These are phyloP conservation scores for Wallacemonas sp. DNA, from an alignment of 208 protist genomes.

Conservation along the genomic window DNA sequence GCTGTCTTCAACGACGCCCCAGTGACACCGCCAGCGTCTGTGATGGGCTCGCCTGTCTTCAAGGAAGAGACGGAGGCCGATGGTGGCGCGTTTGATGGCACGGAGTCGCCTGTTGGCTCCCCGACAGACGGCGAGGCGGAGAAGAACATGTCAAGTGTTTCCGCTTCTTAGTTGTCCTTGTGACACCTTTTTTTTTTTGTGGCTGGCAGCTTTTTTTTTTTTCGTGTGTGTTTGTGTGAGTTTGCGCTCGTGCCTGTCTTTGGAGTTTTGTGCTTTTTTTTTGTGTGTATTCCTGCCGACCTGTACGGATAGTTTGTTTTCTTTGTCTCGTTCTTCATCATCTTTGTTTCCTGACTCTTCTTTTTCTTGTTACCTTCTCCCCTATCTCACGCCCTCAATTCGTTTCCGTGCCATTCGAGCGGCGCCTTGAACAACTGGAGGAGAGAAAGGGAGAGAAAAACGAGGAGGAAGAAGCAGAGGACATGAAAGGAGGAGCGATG, in stretches of 20 bases:
- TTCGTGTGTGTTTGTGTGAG: conserved; percentile 9
- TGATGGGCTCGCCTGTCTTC: conserved; percentile 63
- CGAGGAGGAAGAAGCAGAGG: no score
- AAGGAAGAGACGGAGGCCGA: conserved; percentile 24
- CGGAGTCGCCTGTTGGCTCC: background rate
- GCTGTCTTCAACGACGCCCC: conserved; percentile 48
- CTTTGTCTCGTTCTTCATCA: background rate
- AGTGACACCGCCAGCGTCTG: conserved; percentile 34
- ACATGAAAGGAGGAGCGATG: no score
- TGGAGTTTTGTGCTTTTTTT: background rate
- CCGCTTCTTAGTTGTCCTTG: no score
- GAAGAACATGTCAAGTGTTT: no score
- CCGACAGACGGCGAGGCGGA: background rate
- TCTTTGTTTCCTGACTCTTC: no score
- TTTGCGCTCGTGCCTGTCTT: conserved; percentile 3
- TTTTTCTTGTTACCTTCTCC: no score
- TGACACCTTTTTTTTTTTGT: background rate
- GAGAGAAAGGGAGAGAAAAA: no score
- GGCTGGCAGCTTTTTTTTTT: background rate
- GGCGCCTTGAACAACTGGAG: no score
- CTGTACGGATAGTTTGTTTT: background rate
- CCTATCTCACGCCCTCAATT: no score
- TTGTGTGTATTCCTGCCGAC: background rate
- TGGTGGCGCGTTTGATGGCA: background rate
- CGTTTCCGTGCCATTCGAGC: no score